These are phyloP conservation scores for Hypoxylon crocopeplum DNA, from an alignment of 495 filamentous ascomycete species.

Conservation along the genomic window DNA sequence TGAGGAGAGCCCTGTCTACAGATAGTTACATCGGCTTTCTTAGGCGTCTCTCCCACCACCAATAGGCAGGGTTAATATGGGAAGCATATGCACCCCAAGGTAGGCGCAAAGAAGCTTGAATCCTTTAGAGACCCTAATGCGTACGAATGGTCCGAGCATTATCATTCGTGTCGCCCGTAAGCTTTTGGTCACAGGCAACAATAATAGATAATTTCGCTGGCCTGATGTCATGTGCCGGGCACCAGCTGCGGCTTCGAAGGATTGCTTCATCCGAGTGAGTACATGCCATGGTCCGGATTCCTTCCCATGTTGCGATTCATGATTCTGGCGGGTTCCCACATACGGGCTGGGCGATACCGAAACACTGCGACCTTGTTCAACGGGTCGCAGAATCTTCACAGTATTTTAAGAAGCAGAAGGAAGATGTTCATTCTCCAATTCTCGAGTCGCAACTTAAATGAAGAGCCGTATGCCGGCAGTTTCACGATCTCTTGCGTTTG, in stretches of 20 bases:
- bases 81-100: slow-evolving; percentile 33
- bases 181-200: slow-evolving; percentile 1
- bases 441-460: slow-evolving; percentile 3
- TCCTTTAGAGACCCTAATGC: slow-evolving; percentile 22
- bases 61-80: background rate
- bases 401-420: background rate
- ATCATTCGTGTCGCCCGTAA: slow-evolving; percentile 16
- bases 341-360: slow-evolving; percentile 11
- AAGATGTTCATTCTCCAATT: slow-evolving; percentile 18
- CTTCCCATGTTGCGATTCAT: background rate
- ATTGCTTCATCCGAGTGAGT: slow-evolving; percentile 26
- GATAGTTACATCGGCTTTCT: slow-evolving; percentile 19
- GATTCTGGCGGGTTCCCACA: slow-evolving; percentile 20
- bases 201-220: background rate
- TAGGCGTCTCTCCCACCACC: slow-evolving; percentile 10
- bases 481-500: slow-evolving; percentile 21
- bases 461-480: slow-evolving; percentile 36
- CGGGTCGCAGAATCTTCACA: background rate
- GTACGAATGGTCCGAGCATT: background rate
- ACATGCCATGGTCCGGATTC: slow-evolving; percentile 19
- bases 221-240: slow-evolving; percentile 30
- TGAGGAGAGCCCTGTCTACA: slow-evolving; percentile 9
- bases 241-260: slow-evolving; percentile 30
- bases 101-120: slow-evolving; percentile 41
- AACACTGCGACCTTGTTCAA: slow-evolving; percentile 1